Evolutionary conservation across 495 filamentous ascomycete genomes (phyloP).

Genomic region (Staphylotrichum tortipilum): DNA sequence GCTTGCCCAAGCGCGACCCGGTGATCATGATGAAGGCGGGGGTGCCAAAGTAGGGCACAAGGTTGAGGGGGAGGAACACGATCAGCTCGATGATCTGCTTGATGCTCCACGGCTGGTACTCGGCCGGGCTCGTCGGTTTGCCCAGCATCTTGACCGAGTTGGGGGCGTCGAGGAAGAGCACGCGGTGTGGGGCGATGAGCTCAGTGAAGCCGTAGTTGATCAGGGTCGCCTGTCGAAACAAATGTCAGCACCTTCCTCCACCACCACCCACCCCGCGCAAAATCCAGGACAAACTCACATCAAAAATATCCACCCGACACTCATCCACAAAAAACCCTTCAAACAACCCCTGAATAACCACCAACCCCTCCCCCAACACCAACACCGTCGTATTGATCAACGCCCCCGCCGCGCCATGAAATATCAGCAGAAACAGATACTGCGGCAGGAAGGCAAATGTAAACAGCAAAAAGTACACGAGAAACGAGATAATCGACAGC

Average conservation of each 20-base stretch:
- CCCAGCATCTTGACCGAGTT: constrained; percentile 65
- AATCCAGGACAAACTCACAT: too few relatives aligned
- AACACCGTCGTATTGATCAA: constrained; percentile 68
- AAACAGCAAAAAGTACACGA: constrained; percentile 70
- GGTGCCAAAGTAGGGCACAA: constrained; percentile 79
- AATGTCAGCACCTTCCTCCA: constrained; percentile 6
- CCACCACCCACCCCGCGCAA: too few relatives aligned
- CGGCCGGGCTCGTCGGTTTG: constrained; percentile 57
- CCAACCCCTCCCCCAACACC: constrained; percentile 71
- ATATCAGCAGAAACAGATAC: constrained; percentile 67
- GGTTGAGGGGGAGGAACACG: constrained; percentile 74
- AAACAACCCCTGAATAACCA: constrained; percentile 68
- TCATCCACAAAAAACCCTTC: constrained; percentile 77
- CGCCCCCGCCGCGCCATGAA: constrained; percentile 69
- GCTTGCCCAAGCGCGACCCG: constrained; percentile 48
- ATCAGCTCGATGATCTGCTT: constrained; percentile 73
- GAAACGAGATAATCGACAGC: constrained; percentile 60
- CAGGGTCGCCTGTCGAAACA: constrained; percentile 31
- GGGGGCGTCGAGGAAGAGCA: constrained; percentile 52
- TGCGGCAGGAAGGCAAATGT: constrained; percentile 84
- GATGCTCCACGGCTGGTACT: constrained; percentile 59
- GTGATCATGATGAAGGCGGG: constrained; percentile 68
- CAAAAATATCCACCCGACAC: constrained; percentile 83
- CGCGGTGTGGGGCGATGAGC: constrained; percentile 62
- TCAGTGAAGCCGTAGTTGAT: constrained; percentile 42